These are phyloP conservation scores for Populus deltoides DNA, from an alignment of 345 rosid species.

Conservation along the genomic window DNA sequence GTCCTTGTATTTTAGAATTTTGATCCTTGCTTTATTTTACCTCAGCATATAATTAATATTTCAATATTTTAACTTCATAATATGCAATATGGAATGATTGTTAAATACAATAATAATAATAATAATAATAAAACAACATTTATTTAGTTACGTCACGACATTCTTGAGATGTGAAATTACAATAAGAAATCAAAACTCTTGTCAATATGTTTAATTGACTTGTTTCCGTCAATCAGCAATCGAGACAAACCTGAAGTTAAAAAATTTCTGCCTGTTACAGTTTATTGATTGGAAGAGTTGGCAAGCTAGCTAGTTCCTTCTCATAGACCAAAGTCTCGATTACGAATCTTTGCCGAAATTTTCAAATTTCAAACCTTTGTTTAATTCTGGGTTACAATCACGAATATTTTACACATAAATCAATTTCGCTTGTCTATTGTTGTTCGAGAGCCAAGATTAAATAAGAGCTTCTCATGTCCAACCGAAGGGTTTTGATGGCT, in stretches of 20 bases:
- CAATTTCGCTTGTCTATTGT: neutral
- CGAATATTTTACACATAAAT: neutral
- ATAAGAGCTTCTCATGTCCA: neutral
- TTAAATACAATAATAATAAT: too few relatives aligned
- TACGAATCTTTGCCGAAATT: neutral
- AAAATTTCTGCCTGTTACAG: neutral
- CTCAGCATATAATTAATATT: too few relatives aligned
- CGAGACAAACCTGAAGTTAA: neutral
- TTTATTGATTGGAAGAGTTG: neutral
- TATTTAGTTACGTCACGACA: too few relatives aligned
- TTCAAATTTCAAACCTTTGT: neutral
- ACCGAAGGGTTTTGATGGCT: neutral
- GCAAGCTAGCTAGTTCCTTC: neutral
- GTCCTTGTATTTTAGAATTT: neutral
- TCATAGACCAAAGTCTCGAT: conserved; percentile 2
- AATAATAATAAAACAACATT: too few relatives aligned
- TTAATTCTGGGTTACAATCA: conserved; percentile 2
- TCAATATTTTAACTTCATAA: too few relatives aligned
- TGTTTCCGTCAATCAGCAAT: neutral
- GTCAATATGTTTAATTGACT: neutral
- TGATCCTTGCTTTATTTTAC: neutral
- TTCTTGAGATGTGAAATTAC: neutral
- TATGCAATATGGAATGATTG: too few relatives aligned
- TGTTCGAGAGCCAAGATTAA: conserved; percentile 1
- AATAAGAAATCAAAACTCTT: neutral